Conservation (phyloP, 352 stramenopile genomes). For the Thraustochytrium sp. region DNA sequence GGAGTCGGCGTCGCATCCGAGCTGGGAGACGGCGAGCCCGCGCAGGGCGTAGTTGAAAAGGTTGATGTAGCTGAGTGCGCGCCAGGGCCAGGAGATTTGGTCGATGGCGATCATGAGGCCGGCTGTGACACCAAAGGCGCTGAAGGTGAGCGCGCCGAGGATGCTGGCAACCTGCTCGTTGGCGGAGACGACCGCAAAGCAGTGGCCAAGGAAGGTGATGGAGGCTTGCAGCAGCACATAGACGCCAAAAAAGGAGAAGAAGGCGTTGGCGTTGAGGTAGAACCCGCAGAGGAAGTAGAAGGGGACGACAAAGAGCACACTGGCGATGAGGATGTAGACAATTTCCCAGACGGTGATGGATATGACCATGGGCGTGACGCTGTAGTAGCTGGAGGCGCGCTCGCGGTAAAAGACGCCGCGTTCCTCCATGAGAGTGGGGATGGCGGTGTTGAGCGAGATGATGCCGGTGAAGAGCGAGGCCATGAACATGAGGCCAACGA, state of each 20-base stretch:
- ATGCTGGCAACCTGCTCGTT: slow-evolving; percentile 8
- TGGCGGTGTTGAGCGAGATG: slow-evolving; percentile 64
- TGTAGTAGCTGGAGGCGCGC: slow-evolving; percentile 78
- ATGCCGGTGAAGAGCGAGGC: slow-evolving; percentile 70
- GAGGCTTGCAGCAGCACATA: slow-evolving; percentile 54
- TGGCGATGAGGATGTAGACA: slow-evolving; percentile 67
- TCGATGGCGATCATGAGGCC: background rate
- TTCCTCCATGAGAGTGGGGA: slow-evolving; percentile 68
- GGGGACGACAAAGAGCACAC: slow-evolving; percentile 55
- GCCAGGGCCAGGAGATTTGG: background rate
- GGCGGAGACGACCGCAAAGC: slow-evolving; percentile 61
- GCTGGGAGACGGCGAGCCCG: background rate
- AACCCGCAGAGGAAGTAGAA: slow-evolving; percentile 67
- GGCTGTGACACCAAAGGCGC: background rate
- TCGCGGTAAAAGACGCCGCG: slow-evolving; percentile 82
- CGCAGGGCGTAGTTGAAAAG: background rate
- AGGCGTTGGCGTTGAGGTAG: slow-evolving; percentile 50
- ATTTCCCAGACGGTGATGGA: slow-evolving; percentile 70
- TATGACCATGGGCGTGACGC: slow-evolving; percentile 66
- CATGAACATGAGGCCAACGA: slow-evolving; percentile 71
- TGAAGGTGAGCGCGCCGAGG: background rate
- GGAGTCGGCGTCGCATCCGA: background rate
- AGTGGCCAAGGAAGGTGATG: slow-evolving; percentile 53
- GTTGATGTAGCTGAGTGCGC: background rate
- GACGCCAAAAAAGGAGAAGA: slow-evolving; percentile 61